A percentile compares a stretch with the other conserved stretches of the same genome.
Evolutionary conservation across 768 basidiomycete species (phyloP).

Genomic region (Macrocybe gigantea): DNA sequence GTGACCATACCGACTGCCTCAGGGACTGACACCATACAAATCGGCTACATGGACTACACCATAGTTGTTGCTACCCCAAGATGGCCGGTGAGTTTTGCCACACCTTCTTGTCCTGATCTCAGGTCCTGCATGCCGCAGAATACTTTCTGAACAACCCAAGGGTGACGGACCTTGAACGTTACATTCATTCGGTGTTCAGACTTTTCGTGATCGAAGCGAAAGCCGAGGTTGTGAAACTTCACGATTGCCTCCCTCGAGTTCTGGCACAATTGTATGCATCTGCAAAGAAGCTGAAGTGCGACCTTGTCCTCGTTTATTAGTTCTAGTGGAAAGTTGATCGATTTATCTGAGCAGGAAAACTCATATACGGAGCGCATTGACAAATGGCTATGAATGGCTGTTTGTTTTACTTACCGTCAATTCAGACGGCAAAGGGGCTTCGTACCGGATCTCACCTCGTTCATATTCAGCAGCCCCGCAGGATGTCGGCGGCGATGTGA

Average conservation of each 20-base stretch:
- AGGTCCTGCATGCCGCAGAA: neutral
- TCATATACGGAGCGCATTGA: constrained; percentile 14
- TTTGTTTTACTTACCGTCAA: constrained; percentile 17
- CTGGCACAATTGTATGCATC: constrained; percentile 10
- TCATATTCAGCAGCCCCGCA: constrained; percentile 10
- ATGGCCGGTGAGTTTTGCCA: constrained; percentile 6
- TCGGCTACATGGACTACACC: constrained; percentile 3
- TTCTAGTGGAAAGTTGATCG: too few relatives aligned
- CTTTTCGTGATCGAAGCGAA: constrained; percentile 17
- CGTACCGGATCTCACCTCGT: constrained; percentile 12
- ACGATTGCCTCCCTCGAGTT: constrained; percentile 13
- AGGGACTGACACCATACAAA: neutral
- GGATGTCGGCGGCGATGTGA: constrained; percentile 2
- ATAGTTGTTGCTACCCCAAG: neutral
- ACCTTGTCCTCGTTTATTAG: neutral
- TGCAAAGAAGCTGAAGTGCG: constrained; percentile 12
- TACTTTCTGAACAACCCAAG: constrained; percentile 10
- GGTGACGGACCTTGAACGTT: constrained; percentile 8
- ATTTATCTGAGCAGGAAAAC: constrained; percentile 9
- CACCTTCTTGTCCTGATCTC: constrained; percentile 7
- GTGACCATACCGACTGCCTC: constrained; percentile 5
- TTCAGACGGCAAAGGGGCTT: constrained; percentile 14
- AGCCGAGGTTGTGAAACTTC: constrained; percentile 9
- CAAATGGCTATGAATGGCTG: constrained; percentile 17
- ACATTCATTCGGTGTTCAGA: constrained; percentile 7